A percentile compares a stretch with the other conserved stretches of the same genome.
Conservation (phyloP, 2,329 filamentous ascomycete genomes). For the Phialophora macrospora region DNA sequence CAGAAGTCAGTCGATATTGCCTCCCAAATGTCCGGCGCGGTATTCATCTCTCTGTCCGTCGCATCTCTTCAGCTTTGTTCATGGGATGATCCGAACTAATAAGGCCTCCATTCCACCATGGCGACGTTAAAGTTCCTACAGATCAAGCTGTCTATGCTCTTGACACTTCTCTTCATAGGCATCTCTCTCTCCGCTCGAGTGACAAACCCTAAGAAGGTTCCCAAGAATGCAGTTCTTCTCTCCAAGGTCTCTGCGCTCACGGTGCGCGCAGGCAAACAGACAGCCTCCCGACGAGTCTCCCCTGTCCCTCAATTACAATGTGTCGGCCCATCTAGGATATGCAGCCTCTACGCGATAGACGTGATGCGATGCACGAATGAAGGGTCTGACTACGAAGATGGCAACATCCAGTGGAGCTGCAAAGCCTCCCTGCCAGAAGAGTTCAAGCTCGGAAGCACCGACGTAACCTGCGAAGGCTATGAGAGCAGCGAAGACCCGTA, state of each 20-base stretch:
- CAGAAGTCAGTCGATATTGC: not conserved
- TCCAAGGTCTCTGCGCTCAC: constrained; percentile 77
- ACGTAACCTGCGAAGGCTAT: constrained; percentile 94
- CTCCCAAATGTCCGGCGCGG: constrained; percentile 1
- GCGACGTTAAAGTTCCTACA: not conserved
- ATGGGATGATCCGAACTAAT: not conserved
- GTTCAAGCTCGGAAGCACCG: constrained; percentile 79
- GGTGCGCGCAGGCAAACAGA: constrained; percentile 69
- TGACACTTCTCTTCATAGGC: constrained; percentile 27
- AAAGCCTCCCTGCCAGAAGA: constrained; percentile 66
- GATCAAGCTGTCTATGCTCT: constrained; percentile 24
- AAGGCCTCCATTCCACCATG: not conserved
- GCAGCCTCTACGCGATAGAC: constrained; percentile 73
- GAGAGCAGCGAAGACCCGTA: constrained; percentile 75
- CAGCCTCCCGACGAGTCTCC: constrained; percentile 74
- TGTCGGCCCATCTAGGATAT: constrained; percentile 67
- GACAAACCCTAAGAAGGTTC: constrained; percentile 42
- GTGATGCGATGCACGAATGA: constrained; percentile 89
- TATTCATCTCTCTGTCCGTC: not conserved
- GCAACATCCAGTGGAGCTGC: constrained; percentile 93
- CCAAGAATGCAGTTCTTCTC: constrained; percentile 61
- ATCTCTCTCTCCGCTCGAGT: constrained; percentile 31
- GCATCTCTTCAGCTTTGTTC: constrained; percentile 21
- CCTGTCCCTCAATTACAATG: constrained; percentile 82
- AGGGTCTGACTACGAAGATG: constrained; percentile 74